phyloP scores from a whole-genome alignment of 768 basidiomycete genomes.

The Chalciporus piperatus region DNA sequence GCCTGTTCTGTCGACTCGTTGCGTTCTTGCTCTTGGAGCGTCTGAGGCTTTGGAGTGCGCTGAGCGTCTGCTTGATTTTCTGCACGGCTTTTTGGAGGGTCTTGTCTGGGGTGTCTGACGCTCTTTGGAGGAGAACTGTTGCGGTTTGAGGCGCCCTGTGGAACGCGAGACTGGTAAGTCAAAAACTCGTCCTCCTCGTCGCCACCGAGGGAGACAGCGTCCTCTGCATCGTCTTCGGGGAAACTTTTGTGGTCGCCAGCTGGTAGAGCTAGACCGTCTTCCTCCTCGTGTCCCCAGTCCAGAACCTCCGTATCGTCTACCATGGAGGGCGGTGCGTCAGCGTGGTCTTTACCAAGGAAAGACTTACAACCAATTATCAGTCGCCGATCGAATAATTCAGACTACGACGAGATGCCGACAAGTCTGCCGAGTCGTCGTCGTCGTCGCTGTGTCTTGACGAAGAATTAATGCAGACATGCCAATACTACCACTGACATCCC shows the following conservation, averaged over 20 bases:
- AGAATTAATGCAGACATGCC: slow-evolving; percentile 27
- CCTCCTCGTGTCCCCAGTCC: slow-evolving; percentile 65
- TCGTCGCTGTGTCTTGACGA: background rate
- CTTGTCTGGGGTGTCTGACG: slow-evolving; percentile 12
- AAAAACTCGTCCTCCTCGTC: slow-evolving; percentile 66
- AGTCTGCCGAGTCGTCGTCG: too few relatives aligned
- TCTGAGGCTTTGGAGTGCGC: background rate
- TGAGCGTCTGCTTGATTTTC: slow-evolving; percentile 5
- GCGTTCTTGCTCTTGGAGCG: slow-evolving; percentile 13
- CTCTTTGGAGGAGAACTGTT: slow-evolving; percentile 19
- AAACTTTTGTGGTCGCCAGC: slow-evolving; percentile 38
- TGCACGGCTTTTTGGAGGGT: background rate
- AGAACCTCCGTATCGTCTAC: slow-evolving; percentile 66
- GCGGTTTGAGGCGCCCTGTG: slow-evolving; percentile 24
- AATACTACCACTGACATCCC: slow-evolving; percentile 32
- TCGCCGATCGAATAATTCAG: slow-evolving; percentile 15
- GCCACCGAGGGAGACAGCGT: slow-evolving; percentile 69
- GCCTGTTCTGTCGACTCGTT: slow-evolving; percentile 20
- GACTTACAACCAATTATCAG: slow-evolving; percentile 15
- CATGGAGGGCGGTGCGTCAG: slow-evolving; percentile 35
- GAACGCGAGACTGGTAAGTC: slow-evolving; percentile 39
- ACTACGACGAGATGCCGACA: slow-evolving; percentile 23
- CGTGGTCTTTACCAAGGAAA: slow-evolving; percentile 15
- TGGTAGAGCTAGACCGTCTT: slow-evolving; percentile 39
- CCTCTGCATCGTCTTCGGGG: slow-evolving; percentile 45